phyloP scores from a whole-genome alignment of 805 yeast genomes.

The Kazachstania bromeliacearum region DNA sequence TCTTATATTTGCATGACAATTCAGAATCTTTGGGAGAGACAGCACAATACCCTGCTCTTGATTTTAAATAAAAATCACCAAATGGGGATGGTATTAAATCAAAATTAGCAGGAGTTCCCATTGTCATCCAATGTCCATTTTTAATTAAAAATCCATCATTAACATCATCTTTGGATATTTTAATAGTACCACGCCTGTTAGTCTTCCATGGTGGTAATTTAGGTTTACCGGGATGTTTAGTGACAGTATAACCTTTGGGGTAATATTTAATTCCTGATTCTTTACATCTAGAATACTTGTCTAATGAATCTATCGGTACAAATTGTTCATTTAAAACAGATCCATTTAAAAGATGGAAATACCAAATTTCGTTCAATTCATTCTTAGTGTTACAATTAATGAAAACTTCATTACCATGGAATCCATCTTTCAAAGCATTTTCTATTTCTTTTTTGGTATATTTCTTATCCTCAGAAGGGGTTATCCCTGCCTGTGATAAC shows the following conservation, averaged over 20 bases:
- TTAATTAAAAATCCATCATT: conserved; percentile 51
- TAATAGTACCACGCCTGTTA: conserved; percentile 18
- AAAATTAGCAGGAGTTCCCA: conserved; percentile 81
- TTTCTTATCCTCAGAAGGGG: conserved; percentile 49
- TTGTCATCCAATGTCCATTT: conserved; percentile 73
- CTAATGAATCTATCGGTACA: conserved; percentile 48
- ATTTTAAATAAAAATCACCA: conserved; percentile 63
- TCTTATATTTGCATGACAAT: conserved; percentile 27
- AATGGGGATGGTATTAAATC: conserved; percentile 46
- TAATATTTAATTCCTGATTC: conserved; percentile 55
- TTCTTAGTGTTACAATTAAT: conserved; percentile 48
- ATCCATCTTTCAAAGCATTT: conserved; percentile 40
- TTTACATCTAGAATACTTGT: conserved; percentile 51
- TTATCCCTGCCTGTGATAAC: conserved; percentile 58
- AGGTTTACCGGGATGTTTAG: conserved; percentile 14
- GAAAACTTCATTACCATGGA: conserved; percentile 45
- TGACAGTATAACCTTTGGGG: conserved; percentile 49
- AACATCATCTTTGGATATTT: conserved; percentile 27
- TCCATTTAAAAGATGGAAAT: conserved; percentile 67
- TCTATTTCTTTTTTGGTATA: conserved; percentile 50
- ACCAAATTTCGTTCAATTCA: conserved; percentile 52
- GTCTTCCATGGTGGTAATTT: background rate
- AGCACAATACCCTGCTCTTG: conserved; percentile 71
- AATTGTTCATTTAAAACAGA: conserved; percentile 59
- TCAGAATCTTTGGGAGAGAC: conserved; percentile 26